Conservation (phyloP, 495 filamentous ascomycete genomes). For the Talaromyces borbonicus region DNA sequence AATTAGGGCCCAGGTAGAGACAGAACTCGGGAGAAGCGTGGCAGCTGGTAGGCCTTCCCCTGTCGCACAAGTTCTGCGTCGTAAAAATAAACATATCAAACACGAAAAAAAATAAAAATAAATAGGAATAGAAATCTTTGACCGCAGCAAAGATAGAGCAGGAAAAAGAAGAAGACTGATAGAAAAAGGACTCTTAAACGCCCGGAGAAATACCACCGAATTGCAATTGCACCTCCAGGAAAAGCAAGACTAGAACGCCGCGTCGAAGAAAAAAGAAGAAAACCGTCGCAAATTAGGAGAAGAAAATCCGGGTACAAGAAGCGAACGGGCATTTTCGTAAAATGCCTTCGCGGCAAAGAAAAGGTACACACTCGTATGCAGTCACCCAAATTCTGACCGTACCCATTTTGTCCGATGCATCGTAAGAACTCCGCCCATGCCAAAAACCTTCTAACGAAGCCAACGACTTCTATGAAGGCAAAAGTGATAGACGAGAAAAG, state of each 20-base stretch:
- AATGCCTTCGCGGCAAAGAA: slow-evolving; percentile 21
- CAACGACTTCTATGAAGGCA: slow-evolving; percentile 12
- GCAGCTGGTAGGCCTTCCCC: no score
- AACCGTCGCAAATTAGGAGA: slow-evolving; percentile 8
- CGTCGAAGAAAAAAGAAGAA: no score
- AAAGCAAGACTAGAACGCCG: no score
- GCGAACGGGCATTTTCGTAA: no score
- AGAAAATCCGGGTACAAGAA: no score
- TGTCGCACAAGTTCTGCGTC: no score
- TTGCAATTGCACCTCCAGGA: no score
- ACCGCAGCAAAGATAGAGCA: slow-evolving; percentile 2
- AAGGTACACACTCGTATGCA: slow-evolving; percentile 21
- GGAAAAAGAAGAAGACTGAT: slow-evolving; percentile 8
- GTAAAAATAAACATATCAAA: slow-evolving; percentile 6
- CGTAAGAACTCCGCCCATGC: slow-evolving; percentile 38
- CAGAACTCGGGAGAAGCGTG: no score
- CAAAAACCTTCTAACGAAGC: slow-evolving; percentile 18
- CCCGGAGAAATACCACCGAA: slow-evolving; percentile 3
- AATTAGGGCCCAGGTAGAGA: background rate
- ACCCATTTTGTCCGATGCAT: slow-evolving; percentile 34
- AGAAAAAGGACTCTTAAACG: background rate
- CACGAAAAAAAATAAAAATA: slow-evolving; percentile 6
- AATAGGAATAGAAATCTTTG: background rate
- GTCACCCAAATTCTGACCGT: slow-evolving; percentile 20
- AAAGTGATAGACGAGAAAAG: slow-evolving; percentile 14